Conservation (phyloP, 2,329 filamentous ascomycete genomes). For the Aspergillus texensis region DNA sequence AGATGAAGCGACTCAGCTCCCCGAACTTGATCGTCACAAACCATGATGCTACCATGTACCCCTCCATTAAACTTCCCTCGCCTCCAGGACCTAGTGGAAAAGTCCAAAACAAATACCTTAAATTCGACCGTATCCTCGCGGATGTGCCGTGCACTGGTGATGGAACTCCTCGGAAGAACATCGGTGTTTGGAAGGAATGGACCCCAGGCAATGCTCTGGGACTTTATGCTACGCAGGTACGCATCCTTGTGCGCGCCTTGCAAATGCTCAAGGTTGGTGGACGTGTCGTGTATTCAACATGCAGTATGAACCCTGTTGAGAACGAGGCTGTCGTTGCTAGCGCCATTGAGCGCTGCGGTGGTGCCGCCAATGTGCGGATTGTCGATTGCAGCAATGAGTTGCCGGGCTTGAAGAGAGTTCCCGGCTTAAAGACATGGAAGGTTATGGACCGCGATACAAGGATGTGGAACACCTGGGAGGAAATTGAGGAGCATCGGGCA, state of each 20-base stretch:
- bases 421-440: slow-evolving; percentile 81
- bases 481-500: slow-evolving; percentile 71
- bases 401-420: slow-evolving; percentile 72
- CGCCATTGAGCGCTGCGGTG: slow-evolving; percentile 88
- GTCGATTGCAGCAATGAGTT: slow-evolving; percentile 80
- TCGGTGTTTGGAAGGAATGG: slow-evolving; percentile 95
- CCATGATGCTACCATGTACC: slow-evolving; percentile 95
- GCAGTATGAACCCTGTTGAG: slow-evolving; percentile 97
- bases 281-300: slow-evolving; percentile 95
- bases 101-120: slow-evolving; percentile 72
- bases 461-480: slow-evolving; percentile 79
- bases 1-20: slow-evolving; percentile 94
- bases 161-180: slow-evolving; percentile 90
- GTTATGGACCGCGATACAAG: slow-evolving; percentile 85
- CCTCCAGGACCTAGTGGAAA: slow-evolving; percentile 55
- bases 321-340: slow-evolving; percentile 90
- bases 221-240: slow-evolving; percentile 80
- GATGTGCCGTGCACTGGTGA: slow-evolving; percentile 98
- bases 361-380: slow-evolving; percentile 76
- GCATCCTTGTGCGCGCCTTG: slow-evolving; percentile 87
- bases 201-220: slow-evolving; percentile 83
- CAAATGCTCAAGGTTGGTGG: slow-evolving; percentile 97
- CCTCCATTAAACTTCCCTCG: slow-evolving; percentile 81
- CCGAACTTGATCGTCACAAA: slow-evolving; percentile 97
- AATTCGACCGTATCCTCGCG: slow-evolving; percentile 94